These are phyloP conservation scores for Colletotrichum theobromicola DNA, from an alignment of 2,329 filamentous ascomycete genomes.

Conservation along the genomic window DNA sequence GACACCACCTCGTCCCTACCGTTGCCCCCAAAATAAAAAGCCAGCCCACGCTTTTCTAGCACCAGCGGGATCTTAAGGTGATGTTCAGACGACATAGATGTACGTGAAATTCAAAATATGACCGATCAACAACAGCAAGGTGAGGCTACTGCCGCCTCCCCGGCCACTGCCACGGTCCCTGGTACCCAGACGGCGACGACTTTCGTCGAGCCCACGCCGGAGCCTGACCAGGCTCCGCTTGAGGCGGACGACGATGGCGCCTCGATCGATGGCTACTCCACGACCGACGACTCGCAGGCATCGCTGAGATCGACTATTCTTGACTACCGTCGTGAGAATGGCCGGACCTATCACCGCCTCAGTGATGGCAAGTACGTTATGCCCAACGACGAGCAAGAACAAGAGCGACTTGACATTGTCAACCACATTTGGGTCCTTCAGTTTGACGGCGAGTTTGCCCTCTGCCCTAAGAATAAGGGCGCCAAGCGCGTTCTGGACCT, in stretches of 20 bases:
- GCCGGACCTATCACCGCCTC: slow-evolving; percentile 16
- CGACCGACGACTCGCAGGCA: neutral
- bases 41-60: neutral
- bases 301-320: neutral
- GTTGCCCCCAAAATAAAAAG: neutral
- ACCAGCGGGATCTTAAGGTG: neutral
- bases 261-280: neutral
- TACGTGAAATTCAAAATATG: neutral
- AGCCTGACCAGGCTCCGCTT: neutral
- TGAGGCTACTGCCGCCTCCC: neutral
- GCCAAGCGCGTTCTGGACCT: slow-evolving; percentile 24
- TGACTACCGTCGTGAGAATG: slow-evolving; percentile 8
- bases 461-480: slow-evolving; percentile 26
- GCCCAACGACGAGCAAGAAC: slow-evolving; percentile 25
- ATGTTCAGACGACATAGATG: neutral
- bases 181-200: neutral
- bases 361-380: slow-evolving; percentile 30
- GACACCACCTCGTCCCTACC: no score
- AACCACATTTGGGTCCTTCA: slow-evolving; percentile 38
- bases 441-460: slow-evolving; percentile 31
- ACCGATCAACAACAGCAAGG: neutral
- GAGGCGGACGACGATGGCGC: neutral
- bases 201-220: neutral
- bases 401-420: slow-evolving; percentile 31
- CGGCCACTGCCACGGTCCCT: neutral